These are phyloP conservation scores for Tylopilus vinaceipallidus DNA, from an alignment of 768 basidiomycete species.

Conservation along the genomic window DNA sequence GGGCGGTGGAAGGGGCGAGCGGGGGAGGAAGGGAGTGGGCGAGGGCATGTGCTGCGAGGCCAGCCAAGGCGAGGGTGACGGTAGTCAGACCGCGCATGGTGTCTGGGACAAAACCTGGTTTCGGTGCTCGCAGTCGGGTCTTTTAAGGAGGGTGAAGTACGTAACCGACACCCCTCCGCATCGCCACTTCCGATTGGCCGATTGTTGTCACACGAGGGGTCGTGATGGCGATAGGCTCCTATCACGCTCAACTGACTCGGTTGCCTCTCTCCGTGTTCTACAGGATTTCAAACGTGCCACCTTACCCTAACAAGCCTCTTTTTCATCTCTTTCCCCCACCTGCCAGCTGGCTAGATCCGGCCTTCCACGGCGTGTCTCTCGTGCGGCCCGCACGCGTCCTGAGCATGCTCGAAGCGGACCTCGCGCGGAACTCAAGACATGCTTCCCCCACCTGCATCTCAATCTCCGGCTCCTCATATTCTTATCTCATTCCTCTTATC, in stretches of 20 bases:
- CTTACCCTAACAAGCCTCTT: not conserved
- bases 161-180: conserved; percentile 15
- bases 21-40: conserved; percentile 38
- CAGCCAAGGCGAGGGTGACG: conserved; percentile 58
- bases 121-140: not conserved
- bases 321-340: not conserved
- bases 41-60: conserved; percentile 55
- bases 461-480: not conserved
- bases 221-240: conserved; percentile 11
- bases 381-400: not conserved
- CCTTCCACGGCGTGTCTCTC: not conserved
- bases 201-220: conserved; percentile 20
- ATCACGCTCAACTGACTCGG: conserved; percentile 5
- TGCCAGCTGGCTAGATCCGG: conserved; percentile 8
- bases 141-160: conserved; percentile 19
- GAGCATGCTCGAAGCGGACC: not conserved
- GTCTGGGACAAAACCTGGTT: not conserved
- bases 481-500: conserved; percentile 13
- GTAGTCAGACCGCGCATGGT: conserved; percentile 65
- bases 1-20: not conserved
- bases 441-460: no score
- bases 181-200: conserved; percentile 18
- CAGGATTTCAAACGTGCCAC: not conserved
- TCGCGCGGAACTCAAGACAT: not conserved
- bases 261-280: not conserved